Conservation (phyloP, 2,329 filamentous ascomycete species). For the Rosellinia necatrix region DNA sequence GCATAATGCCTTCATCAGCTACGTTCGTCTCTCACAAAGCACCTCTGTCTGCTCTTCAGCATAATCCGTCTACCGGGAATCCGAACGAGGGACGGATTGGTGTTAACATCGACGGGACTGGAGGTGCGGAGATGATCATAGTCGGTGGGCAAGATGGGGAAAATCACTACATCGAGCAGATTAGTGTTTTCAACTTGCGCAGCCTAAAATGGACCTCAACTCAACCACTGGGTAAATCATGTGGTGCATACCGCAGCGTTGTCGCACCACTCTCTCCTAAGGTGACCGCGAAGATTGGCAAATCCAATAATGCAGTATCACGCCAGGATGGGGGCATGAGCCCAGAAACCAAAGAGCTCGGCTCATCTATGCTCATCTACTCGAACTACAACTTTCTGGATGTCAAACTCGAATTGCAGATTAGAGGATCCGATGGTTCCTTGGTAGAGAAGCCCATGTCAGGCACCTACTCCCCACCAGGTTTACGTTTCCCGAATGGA, state of each 20-base stretch:
- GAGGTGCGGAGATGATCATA: constrained; percentile 95
- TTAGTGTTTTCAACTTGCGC: constrained; percentile 95
- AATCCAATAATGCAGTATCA: constrained; percentile 50
- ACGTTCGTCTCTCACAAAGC: constrained; percentile 84
- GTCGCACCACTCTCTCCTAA: constrained; percentile 79
- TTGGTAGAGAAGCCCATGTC: constrained; percentile 89
- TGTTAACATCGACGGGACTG: constrained; percentile 84
- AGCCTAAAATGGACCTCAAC: constrained; percentile 96
- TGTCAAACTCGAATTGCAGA: constrained; percentile 92
- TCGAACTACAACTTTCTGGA: constrained; percentile 99
- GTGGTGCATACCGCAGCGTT: constrained; percentile 94
- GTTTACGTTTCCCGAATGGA: constrained; percentile 92
- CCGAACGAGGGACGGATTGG: constrained; percentile 88
- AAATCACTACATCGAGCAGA: constrained; percentile 99
- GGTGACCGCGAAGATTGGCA: constrained; percentile 69
- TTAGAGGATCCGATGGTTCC: constrained; percentile 81
- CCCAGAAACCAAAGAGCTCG: constrained; percentile 60
- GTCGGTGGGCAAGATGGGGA: constrained; percentile 94
- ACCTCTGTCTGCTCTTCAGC: constrained; percentile 82
- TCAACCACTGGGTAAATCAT: constrained; percentile 84
- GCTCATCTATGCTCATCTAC: constrained; percentile 89
- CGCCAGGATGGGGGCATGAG: constrained; percentile 53
- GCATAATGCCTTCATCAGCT: constrained; percentile 85
- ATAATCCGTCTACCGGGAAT: constrained; percentile 82
- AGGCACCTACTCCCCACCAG: constrained; percentile 83